These are phyloP conservation scores for Fusarium sacchari DNA, from an alignment of 2,329 filamentous ascomycete species.

Conservation along the genomic window DNA sequence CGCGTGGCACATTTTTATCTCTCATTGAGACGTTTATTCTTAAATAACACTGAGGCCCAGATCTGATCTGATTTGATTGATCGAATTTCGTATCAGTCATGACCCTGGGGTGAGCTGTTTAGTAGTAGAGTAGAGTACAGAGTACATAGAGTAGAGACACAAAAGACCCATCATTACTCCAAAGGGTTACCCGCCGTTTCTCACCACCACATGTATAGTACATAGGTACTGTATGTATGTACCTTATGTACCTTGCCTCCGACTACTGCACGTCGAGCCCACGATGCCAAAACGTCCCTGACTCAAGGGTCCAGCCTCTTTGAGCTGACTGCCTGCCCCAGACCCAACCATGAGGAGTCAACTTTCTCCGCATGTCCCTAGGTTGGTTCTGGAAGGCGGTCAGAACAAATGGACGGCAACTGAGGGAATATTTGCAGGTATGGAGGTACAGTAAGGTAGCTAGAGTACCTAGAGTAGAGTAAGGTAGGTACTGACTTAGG, in stretches of 20 bases:
- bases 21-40: background rate
- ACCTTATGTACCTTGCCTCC: conserved; percentile 22
- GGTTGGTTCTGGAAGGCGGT: conserved; percentile 37
- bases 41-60: background rate
- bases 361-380: conserved; percentile 26
- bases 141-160: background rate
- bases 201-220: too few species aligned
- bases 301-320: conserved; percentile 38
- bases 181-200: conserved; percentile 38
- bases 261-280: conserved; percentile 30
- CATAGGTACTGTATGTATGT: conserved; percentile 17
- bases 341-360: conserved; percentile 30
- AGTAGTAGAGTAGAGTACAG: background rate
- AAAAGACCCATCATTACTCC: conserved; percentile 21
- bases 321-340: background rate
- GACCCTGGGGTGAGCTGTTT: background rate
- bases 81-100: background rate
- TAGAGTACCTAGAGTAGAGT: too few species aligned
- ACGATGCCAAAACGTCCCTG: conserved; percentile 30
- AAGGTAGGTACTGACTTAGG: background rate
- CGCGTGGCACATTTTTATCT: conserved; percentile 35
- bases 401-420: conserved; percentile 24
- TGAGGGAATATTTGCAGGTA: conserved; percentile 25
- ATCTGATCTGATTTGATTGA: background rate
- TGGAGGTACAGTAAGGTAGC: too few species aligned